Conservation (phyloP, 352 stramenopile species). For the Hyaloperonospora brassicae region DNA sequence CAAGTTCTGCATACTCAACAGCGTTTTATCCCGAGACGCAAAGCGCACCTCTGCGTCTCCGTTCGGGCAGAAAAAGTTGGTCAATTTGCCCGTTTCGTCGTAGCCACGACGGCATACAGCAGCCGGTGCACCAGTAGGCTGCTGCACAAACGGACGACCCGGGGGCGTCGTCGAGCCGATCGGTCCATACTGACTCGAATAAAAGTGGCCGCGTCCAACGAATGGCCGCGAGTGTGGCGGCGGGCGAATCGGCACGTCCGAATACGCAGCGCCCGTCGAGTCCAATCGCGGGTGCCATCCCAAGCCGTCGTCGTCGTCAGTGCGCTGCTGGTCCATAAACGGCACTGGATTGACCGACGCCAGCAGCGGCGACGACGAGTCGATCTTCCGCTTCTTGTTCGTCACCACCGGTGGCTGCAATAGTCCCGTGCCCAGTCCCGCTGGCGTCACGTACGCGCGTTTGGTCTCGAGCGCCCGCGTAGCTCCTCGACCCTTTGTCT, state of each 20-base stretch:
- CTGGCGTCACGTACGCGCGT: slow-evolving; percentile 11
- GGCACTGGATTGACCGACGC: slow-evolving; percentile 7
- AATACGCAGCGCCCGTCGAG: slow-evolving; percentile 48
- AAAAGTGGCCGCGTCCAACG: slow-evolving; percentile 50
- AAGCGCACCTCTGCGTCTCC: slow-evolving; percentile 20
- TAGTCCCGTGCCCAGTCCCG: slow-evolving; percentile 14
- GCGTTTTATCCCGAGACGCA: slow-evolving; percentile 28
- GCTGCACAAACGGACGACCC: slow-evolving; percentile 34
- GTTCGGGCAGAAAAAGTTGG: slow-evolving; percentile 65
- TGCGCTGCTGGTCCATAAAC: slow-evolving; percentile 10
- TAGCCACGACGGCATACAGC: slow-evolving; percentile 55
- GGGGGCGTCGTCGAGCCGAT: slow-evolving; percentile 49
- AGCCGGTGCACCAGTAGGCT: slow-evolving; percentile 21
- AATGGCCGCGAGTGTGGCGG: slow-evolving; percentile 26
- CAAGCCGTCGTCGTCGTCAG: slow-evolving; percentile 7
- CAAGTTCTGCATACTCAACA: slow-evolving; percentile 47
- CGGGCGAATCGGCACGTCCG: slow-evolving; percentile 48
- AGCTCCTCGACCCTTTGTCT: slow-evolving; percentile 22
- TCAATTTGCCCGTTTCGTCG: slow-evolving; percentile 70
- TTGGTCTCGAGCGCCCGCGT: slow-evolving; percentile 21
- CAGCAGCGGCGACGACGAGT: slow-evolving; percentile 12
- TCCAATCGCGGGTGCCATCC: slow-evolving; percentile 29
- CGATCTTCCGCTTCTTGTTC: slow-evolving; percentile 54
- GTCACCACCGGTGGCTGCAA: slow-evolving; percentile 25
- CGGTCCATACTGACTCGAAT: slow-evolving; percentile 60